A percentile compares a stretch with the other conserved stretches of the same genome.
These are phyloP conservation scores for Fusarium floridanum DNA, from an alignment of 2,329 filamentous ascomycete genomes.

Conservation along the genomic window DNA sequence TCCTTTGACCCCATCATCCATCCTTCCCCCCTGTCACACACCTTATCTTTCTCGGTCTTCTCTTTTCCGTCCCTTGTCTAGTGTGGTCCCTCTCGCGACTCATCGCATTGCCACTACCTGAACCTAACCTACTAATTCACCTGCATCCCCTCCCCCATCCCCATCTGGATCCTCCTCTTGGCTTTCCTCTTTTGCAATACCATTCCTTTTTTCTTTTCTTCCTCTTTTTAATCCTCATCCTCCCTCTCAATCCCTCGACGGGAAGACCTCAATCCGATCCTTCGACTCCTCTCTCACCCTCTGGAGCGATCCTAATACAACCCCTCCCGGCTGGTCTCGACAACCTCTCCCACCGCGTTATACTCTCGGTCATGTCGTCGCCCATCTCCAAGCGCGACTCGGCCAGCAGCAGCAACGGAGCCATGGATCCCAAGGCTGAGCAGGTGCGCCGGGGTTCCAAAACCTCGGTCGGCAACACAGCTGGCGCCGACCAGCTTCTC, in stretches of 20 bases:
- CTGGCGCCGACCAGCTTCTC: conserved; percentile 72
- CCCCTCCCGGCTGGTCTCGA: conserved; percentile 1
- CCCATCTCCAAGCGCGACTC: conserved; percentile 42
- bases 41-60: conserved; percentile 22
- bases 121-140: conserved; percentile 12
- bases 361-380: conserved; percentile 16
- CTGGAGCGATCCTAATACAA: background rate
- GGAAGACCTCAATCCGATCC: background rate
- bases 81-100: background rate
- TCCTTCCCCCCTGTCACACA: background rate
- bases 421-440: conserved; percentile 40
- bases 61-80: conserved; percentile 21
- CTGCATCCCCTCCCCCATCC: background rate
- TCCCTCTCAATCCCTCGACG: conserved; percentile 4
- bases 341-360: background rate
- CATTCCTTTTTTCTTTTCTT: conserved; percentile 15
- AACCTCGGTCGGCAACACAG: conserved; percentile 42
- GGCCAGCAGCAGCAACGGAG: conserved; percentile 32
- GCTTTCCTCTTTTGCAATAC: background rate
- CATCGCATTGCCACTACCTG: conserved; percentile 27
- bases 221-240: conserved; percentile 14
- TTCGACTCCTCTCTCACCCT: background rate
- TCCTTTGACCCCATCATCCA: background rate
- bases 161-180: conserved; percentile 8
- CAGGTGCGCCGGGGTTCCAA: conserved; percentile 46